phyloP scores from a whole-genome alignment of 768 basidiomycete species.

The Terana coerulea region DNA sequence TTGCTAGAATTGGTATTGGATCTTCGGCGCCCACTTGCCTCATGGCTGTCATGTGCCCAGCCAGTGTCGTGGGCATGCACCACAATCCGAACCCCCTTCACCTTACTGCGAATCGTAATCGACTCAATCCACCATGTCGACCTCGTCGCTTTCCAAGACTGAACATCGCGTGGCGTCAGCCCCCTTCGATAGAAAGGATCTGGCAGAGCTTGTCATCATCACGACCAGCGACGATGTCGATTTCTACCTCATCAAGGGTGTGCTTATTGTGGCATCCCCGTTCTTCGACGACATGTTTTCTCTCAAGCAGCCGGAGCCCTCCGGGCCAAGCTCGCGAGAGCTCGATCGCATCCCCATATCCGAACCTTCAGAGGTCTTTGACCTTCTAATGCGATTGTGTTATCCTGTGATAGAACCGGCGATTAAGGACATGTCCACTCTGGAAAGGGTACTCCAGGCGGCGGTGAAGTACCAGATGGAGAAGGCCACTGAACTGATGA shows the following conservation, averaged over 20 bases:
- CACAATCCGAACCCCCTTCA: too few relatives aligned
- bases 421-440: not conserved
- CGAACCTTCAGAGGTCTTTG: not conserved
- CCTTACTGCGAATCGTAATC: too few relatives aligned
- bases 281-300: conserved; percentile 8
- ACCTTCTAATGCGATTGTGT: not conserved
- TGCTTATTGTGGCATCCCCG: conserved; percentile 1
- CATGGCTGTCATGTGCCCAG: too few relatives aligned
- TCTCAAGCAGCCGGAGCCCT: not conserved
- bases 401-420: not conserved
- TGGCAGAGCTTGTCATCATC: conserved; percentile 2
- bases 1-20: too few relatives aligned
- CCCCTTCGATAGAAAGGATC: too few relatives aligned
- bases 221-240: not conserved
- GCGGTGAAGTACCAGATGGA: conserved; percentile 27
- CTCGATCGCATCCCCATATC: not conserved
- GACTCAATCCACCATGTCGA: too few relatives aligned
- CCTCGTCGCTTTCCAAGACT: too few relatives aligned
- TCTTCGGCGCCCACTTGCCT: too few relatives aligned
- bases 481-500: conserved; percentile 10
- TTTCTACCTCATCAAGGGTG: not conserved
- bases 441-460: conserved; percentile 19
- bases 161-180: too few relatives aligned
- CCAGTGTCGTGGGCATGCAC: too few relatives aligned
- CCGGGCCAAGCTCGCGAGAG: not conserved